A percentile compares a stretch with the other conserved stretches of the same genome.
These are phyloP conservation scores for Hypoxylon sp. DNA, from an alignment of 2,329 filamentous ascomycete species.

Conservation along the genomic window DNA sequence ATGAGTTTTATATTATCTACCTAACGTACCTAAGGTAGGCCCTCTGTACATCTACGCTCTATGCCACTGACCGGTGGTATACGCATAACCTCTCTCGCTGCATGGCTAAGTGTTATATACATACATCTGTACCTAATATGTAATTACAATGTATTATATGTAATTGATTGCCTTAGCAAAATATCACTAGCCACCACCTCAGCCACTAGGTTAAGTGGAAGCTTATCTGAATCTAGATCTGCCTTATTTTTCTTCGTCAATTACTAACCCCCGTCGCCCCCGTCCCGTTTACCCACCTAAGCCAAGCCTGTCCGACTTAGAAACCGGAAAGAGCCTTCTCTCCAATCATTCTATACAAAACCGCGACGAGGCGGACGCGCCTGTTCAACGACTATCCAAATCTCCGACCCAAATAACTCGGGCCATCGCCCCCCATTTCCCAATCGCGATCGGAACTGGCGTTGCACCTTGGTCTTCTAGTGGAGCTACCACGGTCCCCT, in stretches of 20 bases:
- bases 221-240: not conserved
- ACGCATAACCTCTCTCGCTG: too few species aligned
- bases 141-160: too few species aligned
- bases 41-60: too few species aligned
- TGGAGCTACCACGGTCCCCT: slow-evolving; percentile 31
- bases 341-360: slow-evolving; percentile 36
- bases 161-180: too few species aligned
- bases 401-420: slow-evolving; percentile 35
- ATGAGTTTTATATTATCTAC: too few species aligned
- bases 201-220: not conserved
- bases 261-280: not conserved
- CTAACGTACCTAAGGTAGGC: too few species aligned
- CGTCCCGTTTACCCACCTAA: not conserved
- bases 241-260: slow-evolving; percentile 1
- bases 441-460: slow-evolving; percentile 39
- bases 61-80: too few species aligned
- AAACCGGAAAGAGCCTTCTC: slow-evolving; percentile 17
- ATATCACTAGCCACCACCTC: not conserved
- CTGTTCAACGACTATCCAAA: slow-evolving; percentile 38
- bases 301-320: slow-evolving; percentile 31
- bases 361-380: slow-evolving; percentile 40
- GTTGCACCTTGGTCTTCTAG: slow-evolving; percentile 36
- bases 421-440: slow-evolving; percentile 28
- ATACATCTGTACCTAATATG: not conserved
- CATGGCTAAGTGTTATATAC: not conserved